A percentile compares a stretch with the other conserved stretches of the same genome.
These are phyloP conservation scores for Flaveria robusta DNA, from an alignment of 129 eudicot genomes.

Conservation along the genomic window DNA sequence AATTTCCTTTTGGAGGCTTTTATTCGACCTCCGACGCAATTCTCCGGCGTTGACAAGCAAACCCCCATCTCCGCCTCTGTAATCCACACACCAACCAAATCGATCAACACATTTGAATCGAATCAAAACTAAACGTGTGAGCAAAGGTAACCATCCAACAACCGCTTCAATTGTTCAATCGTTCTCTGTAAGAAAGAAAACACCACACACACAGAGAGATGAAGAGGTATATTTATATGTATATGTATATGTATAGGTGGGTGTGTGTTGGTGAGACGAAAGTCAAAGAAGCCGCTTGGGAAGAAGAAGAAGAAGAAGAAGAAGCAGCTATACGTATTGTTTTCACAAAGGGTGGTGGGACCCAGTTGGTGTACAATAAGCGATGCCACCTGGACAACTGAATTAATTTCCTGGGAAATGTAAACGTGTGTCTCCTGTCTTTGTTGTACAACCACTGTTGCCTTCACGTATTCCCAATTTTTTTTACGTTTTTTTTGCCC, in stretches of 20 bases:
- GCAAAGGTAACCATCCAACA: slow-evolving; percentile 21
- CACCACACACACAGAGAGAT: background rate
- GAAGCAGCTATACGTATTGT: slow-evolving; percentile 22
- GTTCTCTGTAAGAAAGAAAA: background rate
- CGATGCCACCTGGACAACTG: slow-evolving; percentile 35
- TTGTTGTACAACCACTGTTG: slow-evolving; percentile 19
- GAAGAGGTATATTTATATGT: background rate
- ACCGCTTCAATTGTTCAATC: slow-evolving; percentile 19
- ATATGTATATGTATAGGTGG: background rate
- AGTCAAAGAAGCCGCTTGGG: slow-evolving; percentile 24
- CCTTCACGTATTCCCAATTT: slow-evolving; percentile 14
- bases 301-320: background rate
- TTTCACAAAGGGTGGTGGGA: slow-evolving; percentile 23
- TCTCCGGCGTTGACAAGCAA: slow-evolving; percentile 74
- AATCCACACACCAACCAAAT: background rate
- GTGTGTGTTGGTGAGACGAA: slow-evolving; percentile 7
- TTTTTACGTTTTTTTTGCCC: background rate
- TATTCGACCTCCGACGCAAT: slow-evolving; percentile 55
- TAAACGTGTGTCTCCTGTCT: slow-evolving; percentile 42
- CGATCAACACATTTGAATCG: slow-evolving; percentile 24
- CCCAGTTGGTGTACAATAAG: slow-evolving; percentile 34
- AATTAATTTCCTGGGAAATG: slow-evolving; percentile 41
- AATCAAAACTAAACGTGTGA: slow-evolving; percentile 21
- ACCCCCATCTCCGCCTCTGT: slow-evolving; percentile 61
- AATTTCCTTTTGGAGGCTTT: slow-evolving; percentile 41